Conservation (phyloP, 768 basidiomycete genomes). For the Galerina sulciceps region DNA sequence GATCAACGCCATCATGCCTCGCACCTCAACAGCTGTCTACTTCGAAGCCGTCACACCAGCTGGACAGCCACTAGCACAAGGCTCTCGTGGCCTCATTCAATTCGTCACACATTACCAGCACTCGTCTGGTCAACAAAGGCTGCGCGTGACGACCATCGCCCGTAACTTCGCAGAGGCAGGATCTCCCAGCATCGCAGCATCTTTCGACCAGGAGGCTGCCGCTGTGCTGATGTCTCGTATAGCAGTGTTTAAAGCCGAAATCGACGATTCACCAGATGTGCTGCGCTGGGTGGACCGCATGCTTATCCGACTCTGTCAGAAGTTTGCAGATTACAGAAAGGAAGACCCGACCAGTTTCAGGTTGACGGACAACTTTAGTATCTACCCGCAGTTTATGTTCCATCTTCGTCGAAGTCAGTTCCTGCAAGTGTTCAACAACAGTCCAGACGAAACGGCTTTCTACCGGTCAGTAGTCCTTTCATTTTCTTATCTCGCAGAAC, state of each 20-base stretch:
- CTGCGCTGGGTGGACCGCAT: conserved; percentile 97
- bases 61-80: conserved; percentile 76
- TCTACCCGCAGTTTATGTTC: conserved; percentile 99
- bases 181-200: conserved; percentile 89
- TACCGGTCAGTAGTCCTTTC: conserved; percentile 65
- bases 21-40: conserved; percentile 89
- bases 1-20: conserved; percentile 87
- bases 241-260: conserved; percentile 98
- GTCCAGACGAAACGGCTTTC: conserved; percentile 99
- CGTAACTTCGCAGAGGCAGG: conserved; percentile 98
- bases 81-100: conserved; percentile 93
- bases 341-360: conserved; percentile 96
- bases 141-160: conserved; percentile 98
- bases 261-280: conserved; percentile 97
- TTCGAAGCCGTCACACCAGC: conserved; percentile 99
- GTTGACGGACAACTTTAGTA: conserved; percentile 93
- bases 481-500: too few species aligned
- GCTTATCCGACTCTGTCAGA: conserved; percentile 98
- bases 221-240: conserved; percentile 99
- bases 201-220: conserved; percentile 97
- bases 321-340: conserved; percentile 98
- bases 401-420: conserved; percentile 97
- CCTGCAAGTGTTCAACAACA: conserved; percentile 99
- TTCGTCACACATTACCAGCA: conserved; percentile 99
- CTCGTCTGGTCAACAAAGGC: conserved; percentile 89